Conservation (phyloP, 163 green algal genomes). For the Coccomyxa subellipsoidea region DNA sequence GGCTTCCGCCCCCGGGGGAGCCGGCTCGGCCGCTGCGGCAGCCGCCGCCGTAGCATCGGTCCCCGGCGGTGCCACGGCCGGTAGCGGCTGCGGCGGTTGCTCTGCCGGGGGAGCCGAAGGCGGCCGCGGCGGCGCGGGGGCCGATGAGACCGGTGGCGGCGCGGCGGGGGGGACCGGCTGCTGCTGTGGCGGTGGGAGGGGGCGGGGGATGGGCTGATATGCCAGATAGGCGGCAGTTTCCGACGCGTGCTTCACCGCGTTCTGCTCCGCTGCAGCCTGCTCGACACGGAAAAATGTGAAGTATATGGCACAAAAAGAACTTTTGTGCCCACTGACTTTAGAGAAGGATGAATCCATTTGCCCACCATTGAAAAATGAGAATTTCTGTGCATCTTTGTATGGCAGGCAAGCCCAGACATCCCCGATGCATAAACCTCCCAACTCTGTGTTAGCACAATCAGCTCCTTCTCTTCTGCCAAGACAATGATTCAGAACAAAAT, state of each 20-base stretch:
- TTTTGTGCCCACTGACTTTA: no score
- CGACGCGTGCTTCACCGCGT: not conserved
- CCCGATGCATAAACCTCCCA: no score
- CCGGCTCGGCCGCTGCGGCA: slow-evolving; percentile 6
- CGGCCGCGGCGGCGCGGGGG: not conserved
- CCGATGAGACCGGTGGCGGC: not conserved
- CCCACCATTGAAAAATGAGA: no score
- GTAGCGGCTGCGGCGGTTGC: no score
- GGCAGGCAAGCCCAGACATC: no score
- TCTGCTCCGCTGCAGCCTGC: not conserved
- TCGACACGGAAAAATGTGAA: no score
- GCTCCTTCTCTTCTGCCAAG: no score
- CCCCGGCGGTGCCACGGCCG: not conserved
- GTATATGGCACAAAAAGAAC: not conserved
- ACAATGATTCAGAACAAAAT: no score
- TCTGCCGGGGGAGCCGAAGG: not conserved
- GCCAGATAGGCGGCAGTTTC: not conserved
- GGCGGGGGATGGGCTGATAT: not conserved
- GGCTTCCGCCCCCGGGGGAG: not conserved
- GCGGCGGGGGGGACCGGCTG: not conserved
- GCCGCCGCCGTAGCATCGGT: not conserved
- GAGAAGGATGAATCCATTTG: no score
- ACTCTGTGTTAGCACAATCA: no score
- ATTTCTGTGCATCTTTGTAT: no score
- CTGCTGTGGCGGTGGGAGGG: not conserved